Percentiles rank a stretch among this genome's conserved stretches.
Conservation (phyloP, 768 basidiomycete genomes). For the Pseudohyphozyma bogoriensis region DNA sequence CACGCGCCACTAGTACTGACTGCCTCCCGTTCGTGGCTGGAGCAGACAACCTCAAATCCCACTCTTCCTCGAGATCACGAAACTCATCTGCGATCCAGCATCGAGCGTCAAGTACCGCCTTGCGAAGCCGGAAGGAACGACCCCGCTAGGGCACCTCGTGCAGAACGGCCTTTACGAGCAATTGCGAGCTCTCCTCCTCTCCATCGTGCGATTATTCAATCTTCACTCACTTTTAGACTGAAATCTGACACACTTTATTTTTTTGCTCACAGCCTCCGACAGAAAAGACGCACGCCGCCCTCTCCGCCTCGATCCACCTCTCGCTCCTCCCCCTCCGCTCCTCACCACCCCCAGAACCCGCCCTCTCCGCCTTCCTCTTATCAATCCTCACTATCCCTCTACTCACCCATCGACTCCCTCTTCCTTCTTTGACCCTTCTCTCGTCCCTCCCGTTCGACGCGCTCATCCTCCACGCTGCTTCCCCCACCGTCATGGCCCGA, state of each 20-base stretch:
- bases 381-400: conserved; percentile 8
- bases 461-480: neutral
- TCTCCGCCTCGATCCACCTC: conserved; percentile 6
- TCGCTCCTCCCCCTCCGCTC: conserved; percentile 18
- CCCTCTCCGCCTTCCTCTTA: conserved; percentile 4
- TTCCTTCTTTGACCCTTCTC: neutral
- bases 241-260: neutral
- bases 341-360: neutral
- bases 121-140: neutral
- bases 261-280: neutral
- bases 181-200: neutral
- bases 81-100: conserved; percentile 13
- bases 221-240: too few species aligned
- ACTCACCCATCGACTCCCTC: neutral
- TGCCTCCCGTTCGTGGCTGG: too few species aligned
- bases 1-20: neutral
- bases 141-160: conserved; percentile 1
- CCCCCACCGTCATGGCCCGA: neutral
- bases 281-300: conserved; percentile 3
- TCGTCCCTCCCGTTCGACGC: neutral
- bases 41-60: conserved; percentile 13
- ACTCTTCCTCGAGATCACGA: conserved; percentile 23
- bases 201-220: neutral
- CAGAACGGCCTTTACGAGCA: neutral
- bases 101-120: conserved; percentile 11